Evolutionary conservation across 108 stramenopile genomes (phyloP).

Genomic region (Stephanodiscus triporus): DNA sequence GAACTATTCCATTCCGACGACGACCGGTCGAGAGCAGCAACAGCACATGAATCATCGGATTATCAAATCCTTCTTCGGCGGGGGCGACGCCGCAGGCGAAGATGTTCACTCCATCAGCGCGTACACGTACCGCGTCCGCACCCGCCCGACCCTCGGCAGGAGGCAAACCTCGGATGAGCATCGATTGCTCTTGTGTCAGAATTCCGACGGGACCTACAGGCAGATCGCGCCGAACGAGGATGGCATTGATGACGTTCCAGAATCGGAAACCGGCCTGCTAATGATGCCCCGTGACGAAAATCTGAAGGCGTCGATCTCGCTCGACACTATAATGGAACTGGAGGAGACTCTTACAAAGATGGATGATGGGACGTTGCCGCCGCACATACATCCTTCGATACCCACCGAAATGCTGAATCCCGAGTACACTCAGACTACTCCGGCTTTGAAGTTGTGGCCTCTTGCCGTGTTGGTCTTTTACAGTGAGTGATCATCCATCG

Average conservation of each 20-base stretch:
- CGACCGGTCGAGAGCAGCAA: neutral
- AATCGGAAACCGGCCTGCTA: neutral
- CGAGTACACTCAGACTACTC: constrained; percentile 32
- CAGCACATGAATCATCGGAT: neutral
- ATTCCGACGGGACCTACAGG: constrained; percentile 48
- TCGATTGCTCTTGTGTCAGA: constrained; percentile 39
- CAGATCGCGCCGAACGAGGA: constrained; percentile 6
- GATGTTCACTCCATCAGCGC: constrained; percentile 17
- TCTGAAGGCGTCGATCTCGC: constrained; percentile 15
- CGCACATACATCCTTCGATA: constrained; percentile 31
- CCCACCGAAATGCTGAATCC: constrained; percentile 40
- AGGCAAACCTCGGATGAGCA: constrained; percentile 24
- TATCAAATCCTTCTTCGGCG: neutral
- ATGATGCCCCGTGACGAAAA: neutral
- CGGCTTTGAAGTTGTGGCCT: constrained; percentile 49
- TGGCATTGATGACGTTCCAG: neutral
- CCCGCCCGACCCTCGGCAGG: neutral
- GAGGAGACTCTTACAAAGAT: constrained; percentile 21
- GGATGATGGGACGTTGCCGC: constrained; percentile 21
- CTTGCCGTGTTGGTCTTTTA: constrained; percentile 86
- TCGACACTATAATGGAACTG: constrained; percentile 15
- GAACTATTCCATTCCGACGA: too few species aligned
- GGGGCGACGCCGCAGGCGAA: neutral
- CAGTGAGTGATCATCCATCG: constrained; percentile 17
- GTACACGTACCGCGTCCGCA: constrained; percentile 45